Conservation (phyloP, 371 early-diverging fungal genomes). For the Actinomortierella ambigua region DNA sequence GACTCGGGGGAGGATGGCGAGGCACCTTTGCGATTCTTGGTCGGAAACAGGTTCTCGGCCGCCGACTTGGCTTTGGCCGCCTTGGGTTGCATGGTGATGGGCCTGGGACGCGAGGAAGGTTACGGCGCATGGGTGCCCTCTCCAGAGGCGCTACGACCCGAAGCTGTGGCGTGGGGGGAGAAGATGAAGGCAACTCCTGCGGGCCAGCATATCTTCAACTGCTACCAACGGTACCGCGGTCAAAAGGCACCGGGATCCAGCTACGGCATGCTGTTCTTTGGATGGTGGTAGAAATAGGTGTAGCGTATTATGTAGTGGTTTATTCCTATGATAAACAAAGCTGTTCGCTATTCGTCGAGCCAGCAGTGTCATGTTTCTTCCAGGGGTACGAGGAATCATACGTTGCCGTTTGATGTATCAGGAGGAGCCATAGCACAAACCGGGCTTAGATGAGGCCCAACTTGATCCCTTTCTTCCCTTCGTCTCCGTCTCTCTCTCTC, state of each 20-base stretch:
- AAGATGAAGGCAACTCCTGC: conserved; percentile 34
- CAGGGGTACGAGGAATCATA: too few relatives aligned
- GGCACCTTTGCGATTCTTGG: conserved; percentile 18
- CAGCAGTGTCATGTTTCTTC: too few relatives aligned
- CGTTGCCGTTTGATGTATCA: too few relatives aligned
- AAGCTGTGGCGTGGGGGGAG: conserved; percentile 18
- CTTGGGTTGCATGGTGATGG: conserved; percentile 14
- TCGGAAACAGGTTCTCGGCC: conserved; percentile 36
- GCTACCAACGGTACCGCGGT: conserved; percentile 35
- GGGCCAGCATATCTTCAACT: conserved; percentile 36
- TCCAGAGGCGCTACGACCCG: conserved; percentile 7
- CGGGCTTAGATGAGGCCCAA: too few relatives aligned
- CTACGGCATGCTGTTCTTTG: conserved; percentile 28
- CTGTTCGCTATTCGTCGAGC: too few relatives aligned
- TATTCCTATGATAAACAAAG: too few relatives aligned
- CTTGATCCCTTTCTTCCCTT: too few relatives aligned
- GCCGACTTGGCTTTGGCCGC: conserved; percentile 35
- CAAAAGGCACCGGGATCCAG: conserved; percentile 32
- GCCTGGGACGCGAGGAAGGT: conserved; percentile 27
- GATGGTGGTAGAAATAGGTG: conserved; percentile 20
- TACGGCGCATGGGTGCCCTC: conserved; percentile 35
- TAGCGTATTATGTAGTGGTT: too few relatives aligned
- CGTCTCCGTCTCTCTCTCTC: too few relatives aligned
- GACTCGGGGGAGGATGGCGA: conserved; percentile 14
- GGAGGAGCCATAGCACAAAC: too few relatives aligned